Conservation (phyloP, 805 yeast species). For the Schwanniomyces occidentalis region DNA sequence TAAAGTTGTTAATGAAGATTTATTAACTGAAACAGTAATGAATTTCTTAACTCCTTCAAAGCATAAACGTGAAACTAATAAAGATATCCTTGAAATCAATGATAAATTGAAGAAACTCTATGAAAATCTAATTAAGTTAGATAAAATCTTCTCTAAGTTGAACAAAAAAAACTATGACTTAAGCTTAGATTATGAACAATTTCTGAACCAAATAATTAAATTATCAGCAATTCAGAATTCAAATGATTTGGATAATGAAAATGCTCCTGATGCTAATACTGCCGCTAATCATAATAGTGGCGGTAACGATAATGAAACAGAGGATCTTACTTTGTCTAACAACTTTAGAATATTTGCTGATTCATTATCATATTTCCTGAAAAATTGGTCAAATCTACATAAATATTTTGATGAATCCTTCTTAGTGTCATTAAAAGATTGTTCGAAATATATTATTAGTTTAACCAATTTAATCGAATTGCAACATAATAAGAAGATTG, state of each 20-base stretch:
- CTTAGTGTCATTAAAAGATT: slow-evolving; percentile 77
- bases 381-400: slow-evolving; percentile 43
- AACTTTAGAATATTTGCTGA: slow-evolving; percentile 40
- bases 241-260: slow-evolving; percentile 8
- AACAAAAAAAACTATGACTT: slow-evolving; percentile 72
- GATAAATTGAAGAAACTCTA: slow-evolving; percentile 83
- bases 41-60: slow-evolving; percentile 81
- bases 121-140: slow-evolving; percentile 77
- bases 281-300: background rate
- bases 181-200: slow-evolving; percentile 68
- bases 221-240: slow-evolving; percentile 50
- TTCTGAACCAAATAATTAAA: slow-evolving; percentile 68
- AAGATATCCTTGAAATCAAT: slow-evolving; percentile 58
- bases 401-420: slow-evolving; percentile 73
- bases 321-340: slow-evolving; percentile 16
- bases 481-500: slow-evolving; percentile 89
- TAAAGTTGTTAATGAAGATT: slow-evolving; percentile 60
- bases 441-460: slow-evolving; percentile 65
- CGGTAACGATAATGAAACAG: slow-evolving; percentile 5
- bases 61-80: slow-evolving; percentile 73
- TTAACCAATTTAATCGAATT: slow-evolving; percentile 64
- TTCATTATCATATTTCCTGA: slow-evolving; percentile 35
- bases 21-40: slow-evolving; percentile 87
- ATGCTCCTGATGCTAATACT: slow-evolving; percentile 5
- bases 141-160: slow-evolving; percentile 71